phyloP scores from a whole-genome alignment of 139 green algal species.

The Monoraphidium neglectum region DNA sequence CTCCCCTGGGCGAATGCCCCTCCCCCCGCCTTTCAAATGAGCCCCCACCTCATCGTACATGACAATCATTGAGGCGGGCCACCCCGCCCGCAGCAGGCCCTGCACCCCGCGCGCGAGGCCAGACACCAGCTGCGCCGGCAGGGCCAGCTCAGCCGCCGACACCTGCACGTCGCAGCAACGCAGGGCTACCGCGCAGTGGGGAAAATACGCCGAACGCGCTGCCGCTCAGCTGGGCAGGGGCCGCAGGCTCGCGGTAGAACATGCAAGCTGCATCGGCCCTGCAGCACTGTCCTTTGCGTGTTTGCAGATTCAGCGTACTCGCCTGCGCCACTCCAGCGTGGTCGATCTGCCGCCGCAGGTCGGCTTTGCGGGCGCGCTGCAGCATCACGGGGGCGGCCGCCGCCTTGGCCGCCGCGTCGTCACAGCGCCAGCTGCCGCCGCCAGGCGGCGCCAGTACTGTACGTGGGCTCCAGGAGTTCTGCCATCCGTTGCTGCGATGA shows the following conservation, averaged over 20 bases:
- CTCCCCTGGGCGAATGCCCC: too few relatives aligned
- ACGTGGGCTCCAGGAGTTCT: too few relatives aligned
- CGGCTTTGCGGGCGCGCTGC: background rate
- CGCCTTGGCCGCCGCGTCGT: too few relatives aligned
- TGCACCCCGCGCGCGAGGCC: constrained; percentile 26
- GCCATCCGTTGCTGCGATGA: too few relatives aligned
- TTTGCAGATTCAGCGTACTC: too few relatives aligned
- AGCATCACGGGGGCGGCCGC: background rate
- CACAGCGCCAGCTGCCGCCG: too few relatives aligned
- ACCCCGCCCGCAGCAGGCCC: constrained; percentile 44
- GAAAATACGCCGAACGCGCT: background rate
- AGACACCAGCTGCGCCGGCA: constrained; percentile 16
- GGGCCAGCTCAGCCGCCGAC: background rate
- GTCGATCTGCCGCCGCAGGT: constrained; percentile 24
- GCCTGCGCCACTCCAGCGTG: constrained; percentile 37
- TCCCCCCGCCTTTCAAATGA: too few relatives aligned
- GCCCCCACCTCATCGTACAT: constrained; percentile 57
- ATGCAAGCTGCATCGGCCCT: background rate
- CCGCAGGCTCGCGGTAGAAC: background rate
- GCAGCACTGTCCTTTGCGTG: background rate
- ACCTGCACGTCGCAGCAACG: background rate
- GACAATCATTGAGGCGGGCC: constrained; percentile 49
- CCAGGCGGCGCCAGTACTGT: too few relatives aligned
- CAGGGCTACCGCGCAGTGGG: background rate
- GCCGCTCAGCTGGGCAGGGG: background rate